Evolutionary conservation across 345 rosid species (phyloP).

Genomic region (Litchi chinensis): DNA sequence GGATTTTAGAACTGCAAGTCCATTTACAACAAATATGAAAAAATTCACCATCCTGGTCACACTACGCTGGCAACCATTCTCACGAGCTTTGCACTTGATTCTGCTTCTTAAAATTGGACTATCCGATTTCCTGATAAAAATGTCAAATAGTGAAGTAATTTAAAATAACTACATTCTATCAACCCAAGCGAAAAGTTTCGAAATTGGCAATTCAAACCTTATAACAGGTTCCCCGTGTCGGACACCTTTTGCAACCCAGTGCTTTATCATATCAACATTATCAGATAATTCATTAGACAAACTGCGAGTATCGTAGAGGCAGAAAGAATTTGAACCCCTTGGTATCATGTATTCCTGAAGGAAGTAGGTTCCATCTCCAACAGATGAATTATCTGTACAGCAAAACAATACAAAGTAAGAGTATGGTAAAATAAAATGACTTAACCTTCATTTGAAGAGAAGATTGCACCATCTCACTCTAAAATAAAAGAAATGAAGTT

Average conservation of each 20-base stretch:
- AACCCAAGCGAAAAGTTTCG: neutral
- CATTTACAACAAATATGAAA: constrained; percentile 66
- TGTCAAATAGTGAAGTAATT: constrained; percentile 15
- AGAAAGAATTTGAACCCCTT: constrained; percentile 60
- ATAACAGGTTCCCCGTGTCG: constrained; percentile 53
- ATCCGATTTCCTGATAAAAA: constrained; percentile 59
- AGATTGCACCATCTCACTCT: neutral
- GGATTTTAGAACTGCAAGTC: constrained; percentile 56
- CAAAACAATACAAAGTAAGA: neutral
- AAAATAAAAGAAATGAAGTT: constrained; percentile 5
- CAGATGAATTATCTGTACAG: constrained; percentile 23
- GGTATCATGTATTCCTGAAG: constrained; percentile 77
- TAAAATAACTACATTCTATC: neutral
- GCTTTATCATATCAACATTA: constrained; percentile 47
- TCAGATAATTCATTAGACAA: constrained; percentile 43
- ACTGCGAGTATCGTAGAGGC: constrained; percentile 71
- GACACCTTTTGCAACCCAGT: constrained; percentile 71
- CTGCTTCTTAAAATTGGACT: constrained; percentile 39
- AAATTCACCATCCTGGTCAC: constrained; percentile 58
- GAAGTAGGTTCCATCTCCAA: constrained; percentile 67
- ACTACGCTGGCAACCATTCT: constrained; percentile 27
- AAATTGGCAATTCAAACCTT: constrained; percentile 44
- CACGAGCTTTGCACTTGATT: constrained; percentile 44
- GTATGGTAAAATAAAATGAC: neutral
- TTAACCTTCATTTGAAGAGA: neutral